A percentile compares a stretch with the other conserved stretches of the same genome.
Evolutionary conservation across 1,139 yeast genomes (phyloP).

Genomic region (Yamadazyma songkhlaensis): DNA sequence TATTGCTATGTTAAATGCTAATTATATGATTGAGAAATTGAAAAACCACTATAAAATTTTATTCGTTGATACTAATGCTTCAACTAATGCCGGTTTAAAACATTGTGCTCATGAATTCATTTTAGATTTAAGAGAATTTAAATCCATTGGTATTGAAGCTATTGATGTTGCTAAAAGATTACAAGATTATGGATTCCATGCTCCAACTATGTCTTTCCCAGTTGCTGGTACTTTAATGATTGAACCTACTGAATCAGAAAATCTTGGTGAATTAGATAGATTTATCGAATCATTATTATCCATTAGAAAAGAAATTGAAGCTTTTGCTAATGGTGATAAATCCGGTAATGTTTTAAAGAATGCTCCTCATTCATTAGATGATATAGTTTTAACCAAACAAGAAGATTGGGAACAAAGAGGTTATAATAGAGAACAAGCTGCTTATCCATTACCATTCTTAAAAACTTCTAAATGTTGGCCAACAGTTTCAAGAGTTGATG

Average conservation of each 20-base stretch:
- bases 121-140: slow-evolving; percentile 84
- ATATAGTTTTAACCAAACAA: slow-evolving; percentile 55
- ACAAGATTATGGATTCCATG: slow-evolving; percentile 98
- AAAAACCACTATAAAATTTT: slow-evolving; percentile 70
- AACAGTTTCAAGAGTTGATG: slow-evolving; percentile 86
- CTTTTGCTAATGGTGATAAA: slow-evolving; percentile 64
- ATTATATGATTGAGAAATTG: slow-evolving; percentile 84
- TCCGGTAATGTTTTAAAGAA: slow-evolving; percentile 76
- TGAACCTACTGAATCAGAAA: slow-evolving; percentile 96
- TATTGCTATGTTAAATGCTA: slow-evolving; percentile 90
- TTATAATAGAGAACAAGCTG: slow-evolving; percentile 90
- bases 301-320: slow-evolving; percentile 79
- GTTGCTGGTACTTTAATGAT: slow-evolving; percentile 97
- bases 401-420: slow-evolving; percentile 79
- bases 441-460: slow-evolving; percentile 78
- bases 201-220: slow-evolving; percentile 98
- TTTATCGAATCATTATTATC: slow-evolving; percentile 85
- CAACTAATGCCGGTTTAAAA: slow-evolving; percentile 51
- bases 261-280: slow-evolving; percentile 82
- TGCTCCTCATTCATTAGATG: slow-evolving; percentile 89
- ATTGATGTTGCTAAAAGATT: slow-evolving; percentile 95
- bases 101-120: slow-evolving; percentile 98
- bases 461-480: slow-evolving; percentile 90
- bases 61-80: slow-evolving; percentile 55
- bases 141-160: slow-evolving; percentile 82